These are phyloP conservation scores for Microbotryum silenes-acaulis DNA, from an alignment of 1,284 basidiomycete species.

Conservation along the genomic window DNA sequence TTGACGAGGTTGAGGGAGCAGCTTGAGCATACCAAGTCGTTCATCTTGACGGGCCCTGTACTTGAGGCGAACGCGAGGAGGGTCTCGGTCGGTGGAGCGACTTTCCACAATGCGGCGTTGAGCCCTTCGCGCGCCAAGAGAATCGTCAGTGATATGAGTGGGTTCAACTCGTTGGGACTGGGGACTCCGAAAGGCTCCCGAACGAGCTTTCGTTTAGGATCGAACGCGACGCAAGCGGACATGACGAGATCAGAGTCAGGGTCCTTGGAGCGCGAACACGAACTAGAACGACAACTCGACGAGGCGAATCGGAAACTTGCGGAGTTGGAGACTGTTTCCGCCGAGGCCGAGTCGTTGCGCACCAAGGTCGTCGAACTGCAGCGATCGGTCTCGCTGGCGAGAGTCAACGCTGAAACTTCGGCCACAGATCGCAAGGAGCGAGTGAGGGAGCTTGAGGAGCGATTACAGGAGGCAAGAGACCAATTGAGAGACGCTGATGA, in stretches of 20 bases:
- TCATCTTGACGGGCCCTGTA: constrained; percentile 25
- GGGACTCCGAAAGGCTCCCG: constrained; percentile 18
- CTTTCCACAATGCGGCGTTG: constrained; percentile 6
- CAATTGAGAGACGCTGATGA: neutral
- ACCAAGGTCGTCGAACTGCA: constrained; percentile 7
- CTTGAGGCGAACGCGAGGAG: constrained; percentile 24
- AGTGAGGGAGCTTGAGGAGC: constrained; percentile 5
- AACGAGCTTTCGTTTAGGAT: neutral
- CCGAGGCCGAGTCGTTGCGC: constrained; percentile 13
- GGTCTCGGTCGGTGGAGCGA: constrained; percentile 5
- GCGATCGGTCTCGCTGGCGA: neutral
- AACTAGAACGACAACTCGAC: constrained; percentile 21
- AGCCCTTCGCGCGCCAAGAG: constrained; percentile 17
- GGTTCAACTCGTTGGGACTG: constrained; percentile 9
- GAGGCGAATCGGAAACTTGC: constrained; percentile 5
- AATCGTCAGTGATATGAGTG: constrained; percentile 13
- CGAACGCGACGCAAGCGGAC: neutral
- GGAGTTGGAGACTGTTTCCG: neutral
- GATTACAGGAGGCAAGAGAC: neutral
- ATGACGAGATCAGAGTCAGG: neutral
- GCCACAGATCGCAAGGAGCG: neutral
- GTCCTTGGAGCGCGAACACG: neutral
- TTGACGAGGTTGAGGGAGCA: constrained; percentile 13
- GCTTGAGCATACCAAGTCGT: constrained; percentile 23
- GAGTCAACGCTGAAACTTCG: constrained; percentile 6